Evolutionary conservation across 179 eudicot species (phyloP).

Genomic region (Dionaea muscipula): DNA sequence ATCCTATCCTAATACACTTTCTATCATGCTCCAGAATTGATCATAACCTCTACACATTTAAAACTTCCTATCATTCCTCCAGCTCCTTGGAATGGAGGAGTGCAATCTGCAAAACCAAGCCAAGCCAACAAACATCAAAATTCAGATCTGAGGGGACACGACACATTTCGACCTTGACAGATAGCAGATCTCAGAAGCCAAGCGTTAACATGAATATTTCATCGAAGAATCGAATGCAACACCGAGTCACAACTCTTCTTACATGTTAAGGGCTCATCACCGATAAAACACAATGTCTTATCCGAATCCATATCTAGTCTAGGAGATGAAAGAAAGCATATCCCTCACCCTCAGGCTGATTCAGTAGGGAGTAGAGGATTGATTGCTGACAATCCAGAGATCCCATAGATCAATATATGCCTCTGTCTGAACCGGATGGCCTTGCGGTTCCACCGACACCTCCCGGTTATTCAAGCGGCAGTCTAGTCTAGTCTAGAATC

Average conservation of each 20-base stretch:
- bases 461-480: constrained; percentile 27
- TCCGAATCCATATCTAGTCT: constrained; percentile 15
- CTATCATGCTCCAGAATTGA: too few species aligned
- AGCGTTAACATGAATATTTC: constrained; percentile 53
- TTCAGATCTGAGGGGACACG: too few species aligned
- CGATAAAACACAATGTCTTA: constrained; percentile 9
- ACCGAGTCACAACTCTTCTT: constrained; percentile 30
- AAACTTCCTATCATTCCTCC: too few species aligned
- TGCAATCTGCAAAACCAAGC: too few species aligned
- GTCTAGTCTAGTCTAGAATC: too few species aligned
- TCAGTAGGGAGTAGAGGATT: constrained; percentile 3
- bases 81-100: too few species aligned
- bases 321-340: constrained; percentile 12
- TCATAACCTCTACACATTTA: too few species aligned
- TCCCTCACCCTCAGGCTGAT: constrained; percentile 9
- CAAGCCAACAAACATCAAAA: too few species aligned
- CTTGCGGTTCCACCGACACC: background rate
- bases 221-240: constrained; percentile 33
- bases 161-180: too few species aligned
- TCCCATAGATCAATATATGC: constrained; percentile 15
- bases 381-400: background rate
- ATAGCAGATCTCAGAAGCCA: constrained; percentile 57
- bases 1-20: too few species aligned
- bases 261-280: constrained; percentile 56
- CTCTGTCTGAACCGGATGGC: constrained; percentile 34